phyloP scores from a whole-genome alignment of 1,284 basidiomycete species.

The Ustilago loliicola region DNA sequence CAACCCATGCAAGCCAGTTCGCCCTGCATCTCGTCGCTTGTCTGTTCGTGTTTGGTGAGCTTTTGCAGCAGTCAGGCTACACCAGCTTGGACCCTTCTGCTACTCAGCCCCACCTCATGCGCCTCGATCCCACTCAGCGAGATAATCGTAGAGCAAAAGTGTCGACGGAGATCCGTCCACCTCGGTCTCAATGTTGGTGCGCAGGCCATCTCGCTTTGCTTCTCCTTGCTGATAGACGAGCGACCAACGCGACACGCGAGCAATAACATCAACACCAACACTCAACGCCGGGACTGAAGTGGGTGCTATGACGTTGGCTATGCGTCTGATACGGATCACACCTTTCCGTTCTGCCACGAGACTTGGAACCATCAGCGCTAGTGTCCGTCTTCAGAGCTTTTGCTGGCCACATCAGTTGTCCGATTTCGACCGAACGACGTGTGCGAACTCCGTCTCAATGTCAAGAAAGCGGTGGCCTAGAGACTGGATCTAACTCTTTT shows the following conservation, averaged over 20 bases:
- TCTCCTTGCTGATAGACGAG: not conserved
- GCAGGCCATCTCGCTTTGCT: not conserved
- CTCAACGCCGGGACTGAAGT: not conserved
- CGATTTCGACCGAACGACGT: not conserved
- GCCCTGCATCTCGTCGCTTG: constrained; percentile 1
- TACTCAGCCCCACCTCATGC: not conserved
- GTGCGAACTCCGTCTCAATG: too few relatives aligned
- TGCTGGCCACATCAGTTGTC: not conserved
- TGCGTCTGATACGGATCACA: constrained; percentile 5
- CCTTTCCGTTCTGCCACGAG: constrained; percentile 4
- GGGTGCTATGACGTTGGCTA: not conserved
- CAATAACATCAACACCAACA: not conserved
- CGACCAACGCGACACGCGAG: constrained; percentile 8
- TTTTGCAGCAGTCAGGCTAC: not conserved
- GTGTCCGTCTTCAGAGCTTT: too few relatives aligned
- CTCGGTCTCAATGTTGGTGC: not conserved
- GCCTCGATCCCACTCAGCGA: not conserved
- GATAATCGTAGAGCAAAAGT: constrained; percentile 13
- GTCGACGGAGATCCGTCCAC: constrained; percentile 12
- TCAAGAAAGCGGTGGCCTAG: too few relatives aligned
- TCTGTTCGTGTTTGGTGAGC: not conserved
- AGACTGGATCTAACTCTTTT: too few relatives aligned
- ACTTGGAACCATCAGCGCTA: not conserved
- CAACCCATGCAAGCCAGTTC: not conserved
- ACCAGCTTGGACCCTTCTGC: not conserved